Evolutionary conservation across 2,329 filamentous ascomycete genomes (phyloP).

Genomic region (Ophiostoma tasmaniense): DNA sequence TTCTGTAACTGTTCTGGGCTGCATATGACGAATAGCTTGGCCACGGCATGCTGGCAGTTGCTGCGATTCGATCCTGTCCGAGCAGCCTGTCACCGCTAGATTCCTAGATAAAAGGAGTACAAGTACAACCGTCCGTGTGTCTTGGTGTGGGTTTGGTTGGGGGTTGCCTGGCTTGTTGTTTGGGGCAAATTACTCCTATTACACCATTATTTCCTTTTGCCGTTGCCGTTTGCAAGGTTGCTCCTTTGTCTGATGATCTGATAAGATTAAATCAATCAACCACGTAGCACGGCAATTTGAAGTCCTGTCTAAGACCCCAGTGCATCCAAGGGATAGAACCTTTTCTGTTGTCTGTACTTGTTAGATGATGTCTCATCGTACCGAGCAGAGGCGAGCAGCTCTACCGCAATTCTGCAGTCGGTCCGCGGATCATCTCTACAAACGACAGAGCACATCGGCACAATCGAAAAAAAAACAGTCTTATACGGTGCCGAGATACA

Average conservation of each 20-base stretch:
- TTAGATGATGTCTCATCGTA: no score
- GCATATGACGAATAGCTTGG: conserved; percentile 4
- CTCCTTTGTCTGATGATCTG: conserved; percentile 4
- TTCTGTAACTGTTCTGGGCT: not conserved
- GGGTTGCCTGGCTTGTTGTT: not conserved
- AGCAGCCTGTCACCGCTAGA: not conserved
- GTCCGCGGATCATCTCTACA: not conserved
- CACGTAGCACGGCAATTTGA: not conserved
- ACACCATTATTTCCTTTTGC: not conserved
- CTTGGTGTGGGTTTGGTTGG: not conserved
- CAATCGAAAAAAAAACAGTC: not conserved
- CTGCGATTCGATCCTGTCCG: not conserved
- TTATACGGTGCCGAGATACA: not conserved
- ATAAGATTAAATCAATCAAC: conserved; percentile 1
- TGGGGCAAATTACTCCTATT: not conserved
- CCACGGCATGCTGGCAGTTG: not conserved
- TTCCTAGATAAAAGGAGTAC: not conserved
- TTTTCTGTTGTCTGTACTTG: no score
- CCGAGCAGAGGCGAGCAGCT: no score
- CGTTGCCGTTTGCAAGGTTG: not conserved
- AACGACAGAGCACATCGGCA: not conserved
- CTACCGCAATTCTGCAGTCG: not conserved
- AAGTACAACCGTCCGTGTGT: not conserved
- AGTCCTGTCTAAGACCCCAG: not conserved
- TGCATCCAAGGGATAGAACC: no score